Conservation (phyloP, 2,329 filamentous ascomycete species). For the Stachybotrys chartarum region DNA sequence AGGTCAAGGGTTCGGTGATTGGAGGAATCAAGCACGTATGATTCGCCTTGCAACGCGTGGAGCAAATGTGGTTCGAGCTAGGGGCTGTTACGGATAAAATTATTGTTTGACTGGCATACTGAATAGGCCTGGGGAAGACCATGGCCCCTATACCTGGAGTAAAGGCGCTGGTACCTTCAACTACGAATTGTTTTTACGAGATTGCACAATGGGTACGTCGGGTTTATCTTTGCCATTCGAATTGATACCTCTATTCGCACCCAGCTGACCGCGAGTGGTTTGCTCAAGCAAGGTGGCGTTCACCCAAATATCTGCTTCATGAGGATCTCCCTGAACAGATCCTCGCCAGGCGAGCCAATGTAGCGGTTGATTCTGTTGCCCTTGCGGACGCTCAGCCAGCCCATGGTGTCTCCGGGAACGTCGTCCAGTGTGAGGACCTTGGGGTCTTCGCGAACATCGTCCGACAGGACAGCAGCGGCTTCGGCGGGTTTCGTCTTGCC, state of each 20-base stretch:
- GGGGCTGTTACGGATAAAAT: neutral
- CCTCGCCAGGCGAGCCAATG: constrained; percentile 59
- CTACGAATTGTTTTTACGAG: neutral
- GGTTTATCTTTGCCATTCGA: constrained; percentile 5
- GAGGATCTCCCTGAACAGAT: constrained; percentile 58
- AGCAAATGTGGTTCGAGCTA: neutral
- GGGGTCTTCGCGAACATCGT: constrained; percentile 32
- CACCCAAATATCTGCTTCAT: constrained; percentile 57
- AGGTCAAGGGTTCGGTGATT: constrained; percentile 79
- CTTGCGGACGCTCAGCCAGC: constrained; percentile 65
- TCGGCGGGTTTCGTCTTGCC: constrained; percentile 45
- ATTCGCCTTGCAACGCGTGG: neutral
- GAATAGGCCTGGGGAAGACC: neutral
- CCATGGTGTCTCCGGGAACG: constrained; percentile 63
- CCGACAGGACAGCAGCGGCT: constrained; percentile 28
- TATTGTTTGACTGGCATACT: neutral
- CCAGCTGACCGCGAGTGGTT: neutral
- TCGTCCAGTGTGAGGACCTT: constrained; percentile 34
- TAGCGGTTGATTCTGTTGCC: constrained; percentile 79
- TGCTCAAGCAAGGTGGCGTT: neutral
- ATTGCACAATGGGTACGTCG: neutral
- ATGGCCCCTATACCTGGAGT: neutral
- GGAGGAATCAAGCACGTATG: constrained; percentile 74
- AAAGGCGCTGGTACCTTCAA: neutral
- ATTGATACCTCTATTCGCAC: neutral